Evolutionary conservation across 345 rosid genomes (phyloP).

Genomic region (Chamaenerion angustifolium): DNA sequence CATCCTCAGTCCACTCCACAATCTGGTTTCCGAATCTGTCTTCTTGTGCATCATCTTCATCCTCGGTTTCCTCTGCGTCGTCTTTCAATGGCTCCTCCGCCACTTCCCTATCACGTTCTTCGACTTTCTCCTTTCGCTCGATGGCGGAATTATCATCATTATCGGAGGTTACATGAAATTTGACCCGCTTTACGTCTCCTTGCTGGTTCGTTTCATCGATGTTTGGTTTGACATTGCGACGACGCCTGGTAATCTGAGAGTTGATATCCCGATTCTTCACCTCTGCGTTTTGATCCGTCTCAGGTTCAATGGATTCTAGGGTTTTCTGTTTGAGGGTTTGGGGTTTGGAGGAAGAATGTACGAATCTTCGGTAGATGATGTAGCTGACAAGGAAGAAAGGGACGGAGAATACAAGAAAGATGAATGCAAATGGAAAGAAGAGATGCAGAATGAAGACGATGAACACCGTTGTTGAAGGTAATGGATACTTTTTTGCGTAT

Average conservation of each 20-base stretch:
- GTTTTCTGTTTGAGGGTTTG: neutral
- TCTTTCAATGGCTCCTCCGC: conserved; percentile 21
- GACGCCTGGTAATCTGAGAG: conserved; percentile 32
- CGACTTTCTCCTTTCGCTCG: conserved; percentile 2
- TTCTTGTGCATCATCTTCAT: conserved; percentile 22
- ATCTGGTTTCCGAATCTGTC: conserved; percentile 19
- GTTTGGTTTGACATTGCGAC: conserved; percentile 29
- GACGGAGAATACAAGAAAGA: conserved; percentile 29
- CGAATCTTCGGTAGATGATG: conserved; percentile 16
- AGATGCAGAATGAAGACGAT: conserved; percentile 27
- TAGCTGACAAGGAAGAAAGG: conserved; percentile 30
- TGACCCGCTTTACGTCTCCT: neutral
- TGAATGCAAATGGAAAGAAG: conserved; percentile 45
- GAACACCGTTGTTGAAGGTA: conserved; percentile 20
- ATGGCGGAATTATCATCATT: too few species aligned
- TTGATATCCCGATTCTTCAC: conserved; percentile 13
- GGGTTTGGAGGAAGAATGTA: conserved; percentile 4
- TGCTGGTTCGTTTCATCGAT: conserved; percentile 1
- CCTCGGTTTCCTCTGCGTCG: conserved; percentile 29
- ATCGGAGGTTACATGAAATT: too few species aligned
- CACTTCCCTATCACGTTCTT: conserved; percentile 10
- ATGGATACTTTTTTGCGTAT: conserved; percentile 31
- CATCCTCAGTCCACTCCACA: conserved; percentile 66
- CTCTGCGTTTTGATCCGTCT: neutral
- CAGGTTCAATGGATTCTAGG: neutral